Evolutionary conservation across 768 basidiomycete genomes (phyloP).

Genomic region (Leccinum longicurvipes): DNA sequence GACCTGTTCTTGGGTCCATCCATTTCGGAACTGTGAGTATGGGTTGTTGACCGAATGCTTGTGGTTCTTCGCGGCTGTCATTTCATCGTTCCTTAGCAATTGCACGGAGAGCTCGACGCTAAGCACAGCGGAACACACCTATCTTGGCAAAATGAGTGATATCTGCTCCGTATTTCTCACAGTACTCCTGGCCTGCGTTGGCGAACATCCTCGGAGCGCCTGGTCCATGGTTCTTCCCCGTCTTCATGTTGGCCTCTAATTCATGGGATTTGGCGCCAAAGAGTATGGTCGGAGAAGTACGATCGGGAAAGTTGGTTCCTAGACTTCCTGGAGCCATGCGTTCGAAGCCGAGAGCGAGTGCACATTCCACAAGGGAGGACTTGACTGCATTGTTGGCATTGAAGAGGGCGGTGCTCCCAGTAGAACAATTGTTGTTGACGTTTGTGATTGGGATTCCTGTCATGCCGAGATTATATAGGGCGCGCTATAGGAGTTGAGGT

Average conservation of each 20-base stretch:
- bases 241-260: constrained; percentile 42
- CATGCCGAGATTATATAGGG: constrained; percentile 79
- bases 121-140: constrained; percentile 40
- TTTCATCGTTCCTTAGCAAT: neutral
- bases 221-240: constrained; percentile 66
- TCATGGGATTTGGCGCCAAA: constrained; percentile 43
- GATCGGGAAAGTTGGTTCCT: constrained; percentile 59
- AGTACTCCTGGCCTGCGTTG: constrained; percentile 73
- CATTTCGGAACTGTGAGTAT: constrained; percentile 81
- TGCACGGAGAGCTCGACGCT: neutral
- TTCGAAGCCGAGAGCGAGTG: constrained; percentile 83
- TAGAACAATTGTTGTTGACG: constrained; percentile 87
- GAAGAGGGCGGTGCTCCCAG: constrained; percentile 75
- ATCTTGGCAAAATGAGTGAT: constrained; percentile 73
- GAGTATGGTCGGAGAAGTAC: constrained; percentile 44
- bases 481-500: constrained; percentile 42
- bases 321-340: constrained; percentile 77
- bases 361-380: constrained; percentile 66
- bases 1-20: constrained; percentile 72
- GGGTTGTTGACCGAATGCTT: constrained; percentile 79
- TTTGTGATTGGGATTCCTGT: constrained; percentile 83
- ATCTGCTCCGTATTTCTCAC: constrained; percentile 65
- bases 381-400: constrained; percentile 71
- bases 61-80: constrained; percentile 79
- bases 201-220: constrained; percentile 71